Evolutionary conservation across 83 land plant genomes (phyloP), one percentile per base, ranked within the genome.

Genomic region (Thuja plicata): DNA sequence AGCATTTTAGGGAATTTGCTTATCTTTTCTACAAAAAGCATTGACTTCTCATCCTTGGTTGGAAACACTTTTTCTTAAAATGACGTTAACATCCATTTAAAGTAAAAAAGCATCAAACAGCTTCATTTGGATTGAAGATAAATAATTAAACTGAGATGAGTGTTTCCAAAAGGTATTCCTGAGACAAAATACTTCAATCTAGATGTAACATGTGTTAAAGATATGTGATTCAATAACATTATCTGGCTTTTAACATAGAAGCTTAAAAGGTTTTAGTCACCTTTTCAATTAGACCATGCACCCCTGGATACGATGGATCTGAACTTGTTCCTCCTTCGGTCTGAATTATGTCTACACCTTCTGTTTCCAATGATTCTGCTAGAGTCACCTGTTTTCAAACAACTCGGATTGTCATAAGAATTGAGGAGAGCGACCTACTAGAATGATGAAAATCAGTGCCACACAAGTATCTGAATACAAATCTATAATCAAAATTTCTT

Each of bases 281-380:
- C 98, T 97, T 97, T 89, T 97, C 99, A 89, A 97, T 97, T 76
- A 97, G 92, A 60, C 99, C 99, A 88, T 95, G 98, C 60, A 97
- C 93, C 50, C 99, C 99, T 89, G 99, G 88, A 37, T 93, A 92
- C 84, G 91, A 89, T 85, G 99, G 99, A 87, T 84, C 88, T 5
- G 99, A 94, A 83, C 93, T 92, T 87, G 95, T 96, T 66, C 99
- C 99, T 74, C 99, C 99, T 91, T 97, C 99, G 57, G 99, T 97
- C 88, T 97, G 99, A 45, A 97, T 97, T 30, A 97, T 93, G 88
- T 97, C 99, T 71, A 87, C 99, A 76, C 99, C 99, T 92, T 95
- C 96, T 50, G 74, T 88, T 87, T 96, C 97, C 48, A 97, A 88
- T 66, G 89, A 85, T 89, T 97, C 99, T 45, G 99, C 99, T 78